Evolutionary conservation across 1,139 yeast genomes (phyloP).

Genomic region (Nakaseomyces bracarensis): DNA sequence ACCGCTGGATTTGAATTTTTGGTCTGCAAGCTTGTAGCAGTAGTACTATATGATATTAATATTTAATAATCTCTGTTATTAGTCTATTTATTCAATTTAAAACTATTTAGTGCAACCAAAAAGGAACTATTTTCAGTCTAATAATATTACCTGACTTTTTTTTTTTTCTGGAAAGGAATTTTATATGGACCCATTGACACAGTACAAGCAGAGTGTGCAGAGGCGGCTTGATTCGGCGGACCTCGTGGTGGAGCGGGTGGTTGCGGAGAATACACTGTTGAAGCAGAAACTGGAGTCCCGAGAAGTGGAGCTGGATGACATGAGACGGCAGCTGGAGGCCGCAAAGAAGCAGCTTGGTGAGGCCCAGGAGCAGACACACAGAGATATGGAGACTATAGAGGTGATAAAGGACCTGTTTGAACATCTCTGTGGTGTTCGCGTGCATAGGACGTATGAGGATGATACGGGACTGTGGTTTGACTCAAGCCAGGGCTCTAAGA

Average conservation of each 20-base stretch:
- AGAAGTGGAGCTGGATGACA: conserved; percentile 17
- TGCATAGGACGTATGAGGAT: conserved; percentile 30
- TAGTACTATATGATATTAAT: no score
- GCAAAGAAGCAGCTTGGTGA: conserved; percentile 8
- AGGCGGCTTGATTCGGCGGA: conserved; percentile 28
- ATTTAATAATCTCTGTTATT: no score
- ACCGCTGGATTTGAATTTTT: no score
- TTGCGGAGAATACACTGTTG: conserved; percentile 25
- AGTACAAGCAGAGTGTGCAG: conserved; percentile 23
- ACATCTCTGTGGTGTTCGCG: conserved; percentile 29
- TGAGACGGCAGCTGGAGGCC: conserved; percentile 11
- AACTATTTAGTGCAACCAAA: no score
- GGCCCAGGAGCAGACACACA: conserved; percentile 21
- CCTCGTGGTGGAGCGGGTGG: conserved; percentile 22
- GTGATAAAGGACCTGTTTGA: conserved; percentile 29
- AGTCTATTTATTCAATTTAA: no score
- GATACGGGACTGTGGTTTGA: conserved; percentile 32
- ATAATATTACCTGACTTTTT: no score
- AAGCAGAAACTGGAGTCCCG: conserved; percentile 17
- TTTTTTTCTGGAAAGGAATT: no score
- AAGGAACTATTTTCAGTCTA: no score
- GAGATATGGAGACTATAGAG: conserved; percentile 25
- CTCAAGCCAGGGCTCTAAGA: conserved; percentile 27
- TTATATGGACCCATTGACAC: conserved; percentile 22
- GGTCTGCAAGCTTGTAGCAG: no score